Percentiles rank a stretch among this genome's conserved stretches.
Conservation (phyloP, 78 protist genomes). For the Mantamonas sphyraenae region DNA sequence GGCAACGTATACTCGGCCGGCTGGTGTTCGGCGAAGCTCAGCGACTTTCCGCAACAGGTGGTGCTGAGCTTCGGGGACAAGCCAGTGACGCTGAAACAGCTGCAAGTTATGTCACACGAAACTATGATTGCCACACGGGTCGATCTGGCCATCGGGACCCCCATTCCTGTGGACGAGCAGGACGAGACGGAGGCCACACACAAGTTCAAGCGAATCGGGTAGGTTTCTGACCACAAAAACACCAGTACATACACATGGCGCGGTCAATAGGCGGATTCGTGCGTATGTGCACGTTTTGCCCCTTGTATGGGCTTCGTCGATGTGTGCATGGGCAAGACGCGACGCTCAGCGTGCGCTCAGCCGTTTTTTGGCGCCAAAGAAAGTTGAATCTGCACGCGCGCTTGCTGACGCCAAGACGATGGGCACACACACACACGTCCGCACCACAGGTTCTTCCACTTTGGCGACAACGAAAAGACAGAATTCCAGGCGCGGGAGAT, state of each 20-base stretch:
- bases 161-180: neutral
- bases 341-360: too few species aligned
- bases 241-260: too few species aligned
- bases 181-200: neutral
- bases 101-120: slow-evolving; percentile 34
- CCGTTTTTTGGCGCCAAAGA: too few species aligned
- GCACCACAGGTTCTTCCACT: too few species aligned
- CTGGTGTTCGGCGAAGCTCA: slow-evolving; percentile 27
- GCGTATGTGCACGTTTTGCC: too few species aligned
- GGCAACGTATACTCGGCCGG: slow-evolving; percentile 10
- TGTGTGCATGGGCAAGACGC: too few species aligned
- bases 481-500: slow-evolving; percentile 37
- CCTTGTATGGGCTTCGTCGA: too few species aligned
- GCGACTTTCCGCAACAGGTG: slow-evolving; percentile 40
- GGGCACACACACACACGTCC: too few species aligned
- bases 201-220: slow-evolving; percentile 28
- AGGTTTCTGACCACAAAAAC: too few species aligned
- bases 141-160: slow-evolving; percentile 30
- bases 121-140: slow-evolving; percentile 23
- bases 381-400: too few species aligned
- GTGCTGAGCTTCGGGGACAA: slow-evolving; percentile 15
- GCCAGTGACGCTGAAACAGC: neutral
- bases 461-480: slow-evolving; percentile 16
- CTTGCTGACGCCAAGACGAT: too few species aligned
- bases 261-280: too few species aligned